These are phyloP conservation scores for Ogataea zsoltii DNA, from an alignment of 805 yeast genomes.

Conservation along the genomic window DNA sequence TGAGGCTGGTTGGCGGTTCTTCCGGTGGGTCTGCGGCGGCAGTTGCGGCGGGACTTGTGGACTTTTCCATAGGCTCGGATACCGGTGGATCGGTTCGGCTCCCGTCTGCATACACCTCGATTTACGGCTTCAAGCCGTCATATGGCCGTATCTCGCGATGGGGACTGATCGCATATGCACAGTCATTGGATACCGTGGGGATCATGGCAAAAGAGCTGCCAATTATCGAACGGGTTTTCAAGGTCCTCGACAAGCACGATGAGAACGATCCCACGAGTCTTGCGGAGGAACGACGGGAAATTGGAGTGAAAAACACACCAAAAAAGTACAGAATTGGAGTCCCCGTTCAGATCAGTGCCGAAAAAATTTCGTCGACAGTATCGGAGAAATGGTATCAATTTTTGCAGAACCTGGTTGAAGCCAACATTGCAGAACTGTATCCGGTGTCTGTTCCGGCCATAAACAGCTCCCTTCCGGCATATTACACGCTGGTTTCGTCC, in stretches of 20 bases:
- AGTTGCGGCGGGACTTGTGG: constrained; percentile 69
- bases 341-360: constrained; percentile 63
- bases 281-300: constrained; percentile 15
- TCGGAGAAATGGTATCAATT: constrained; percentile 47
- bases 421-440: constrained; percentile 54
- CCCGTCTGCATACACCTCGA: constrained; percentile 87
- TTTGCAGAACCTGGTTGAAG: constrained; percentile 42
- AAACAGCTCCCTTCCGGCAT: constrained; percentile 68
- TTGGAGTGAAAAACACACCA: constrained; percentile 10
- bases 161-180: constrained; percentile 94
- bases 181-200: constrained; percentile 93
- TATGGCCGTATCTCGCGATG: constrained; percentile 90
- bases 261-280: constrained; percentile 78
- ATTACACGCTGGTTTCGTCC: constrained; percentile 86
- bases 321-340: constrained; percentile 60
- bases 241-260: constrained; percentile 61
- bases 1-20: constrained; percentile 78
- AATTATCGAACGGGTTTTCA: constrained; percentile 49
- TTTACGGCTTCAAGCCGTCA: constrained; percentile 88
- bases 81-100: constrained; percentile 96
- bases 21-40: constrained; percentile 97
- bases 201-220: constrained; percentile 56
- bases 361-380: constrained; percentile 51
- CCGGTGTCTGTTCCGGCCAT: constrained; percentile 74
- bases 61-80: constrained; percentile 87